Percentiles rank a stretch among this genome's conserved stretches.
Evolutionary conservation across 176 grass and related monocot species (phyloP).

Genomic region (Themeda triandra): DNA sequence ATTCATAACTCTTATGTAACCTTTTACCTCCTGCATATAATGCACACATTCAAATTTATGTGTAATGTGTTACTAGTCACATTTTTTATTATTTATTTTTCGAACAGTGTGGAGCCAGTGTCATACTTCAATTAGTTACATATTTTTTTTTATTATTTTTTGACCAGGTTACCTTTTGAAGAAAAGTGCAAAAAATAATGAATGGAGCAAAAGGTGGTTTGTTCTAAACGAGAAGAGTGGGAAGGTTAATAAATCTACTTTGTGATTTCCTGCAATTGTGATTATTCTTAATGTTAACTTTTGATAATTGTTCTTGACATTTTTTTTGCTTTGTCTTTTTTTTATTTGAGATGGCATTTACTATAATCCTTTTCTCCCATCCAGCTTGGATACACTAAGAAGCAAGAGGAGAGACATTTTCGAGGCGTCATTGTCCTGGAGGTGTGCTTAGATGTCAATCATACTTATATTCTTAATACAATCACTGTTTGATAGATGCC

Average conservation of each 20-base stretch:
- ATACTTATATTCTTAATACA: neutral
- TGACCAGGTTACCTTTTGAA: slow-evolving; percentile 79
- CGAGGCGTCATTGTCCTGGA: slow-evolving; percentile 80
- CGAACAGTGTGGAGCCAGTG: neutral
- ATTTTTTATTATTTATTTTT: neutral
- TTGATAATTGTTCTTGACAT: neutral
- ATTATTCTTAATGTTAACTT: slow-evolving; percentile 16
- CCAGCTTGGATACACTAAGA: slow-evolving; percentile 96
- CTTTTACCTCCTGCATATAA: neutral
- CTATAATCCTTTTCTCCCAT: neutral
- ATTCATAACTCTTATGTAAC: neutral
- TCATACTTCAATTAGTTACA: slow-evolving; percentile 3
- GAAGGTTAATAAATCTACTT: slow-evolving; percentile 60
- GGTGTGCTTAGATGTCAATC: slow-evolving; percentile 40
- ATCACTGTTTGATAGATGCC: neutral
- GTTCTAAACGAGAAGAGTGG: slow-evolving; percentile 94
- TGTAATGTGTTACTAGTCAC: neutral
- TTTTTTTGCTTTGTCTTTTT: neutral
- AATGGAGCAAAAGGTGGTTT: slow-evolving; percentile 91
- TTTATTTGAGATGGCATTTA: slow-evolving; percentile 32
- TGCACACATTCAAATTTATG: neutral
- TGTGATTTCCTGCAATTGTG: neutral
- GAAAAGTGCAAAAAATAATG: slow-evolving; percentile 94
- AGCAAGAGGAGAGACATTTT: slow-evolving; percentile 97
- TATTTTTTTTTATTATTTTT: slow-evolving; percentile 18